Base-by-base conservation (phyloP, 75 land plant genomes). In the Ceratopteris richardii region DNA sequence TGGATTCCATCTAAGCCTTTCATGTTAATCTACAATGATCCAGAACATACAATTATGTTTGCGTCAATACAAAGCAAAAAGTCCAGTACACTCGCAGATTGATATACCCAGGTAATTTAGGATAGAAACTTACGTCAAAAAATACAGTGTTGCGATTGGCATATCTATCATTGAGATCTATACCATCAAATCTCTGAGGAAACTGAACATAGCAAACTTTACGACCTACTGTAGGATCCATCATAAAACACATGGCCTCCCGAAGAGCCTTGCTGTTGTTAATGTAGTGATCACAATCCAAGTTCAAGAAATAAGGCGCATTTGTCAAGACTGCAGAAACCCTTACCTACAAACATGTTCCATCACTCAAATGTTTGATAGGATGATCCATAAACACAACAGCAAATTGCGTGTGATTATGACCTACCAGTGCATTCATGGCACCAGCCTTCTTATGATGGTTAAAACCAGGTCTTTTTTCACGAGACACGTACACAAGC, bases 251-350 rank as follows among this genome's bases (percentile, higher is more conserved):
- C 93, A 88, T 88, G 40, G 93, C 72, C 58, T 88, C 93, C 31
- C 93, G 71, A 55, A 90, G 47, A 0, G 98, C 98, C 74, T 89
- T 94, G 80, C 98, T 94, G 59, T 94, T 94, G 68, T 94, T 94
- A 68, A 94, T 86, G 77, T 94, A 94, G 78, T 94, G 98, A 81
- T 94, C 98, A 81, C 96, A 90, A 66, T 90, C 96, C 51, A 90
- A 84, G 80, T 90, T 90, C 60, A 90, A 78, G 66, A 94, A 29
- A 63, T 76, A 94, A n/a, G 90, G 80, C n/a, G 96, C 98, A 77
- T 94, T 94, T 0, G 98, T 94, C 29, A 94, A 83, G 22, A 94
- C 98, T 0, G 96, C 98, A 40, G 90, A 86, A 16, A 94, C 98
- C 40, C 98, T 87, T 28, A 94, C 87, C 95, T 89, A 79, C 51